A percentile compares a stretch with the other conserved stretches of the same genome.
Evolutionary conservation across 352 stramenopile genomes (phyloP).

Genomic region (Aphanomyces cochlioides): DNA sequence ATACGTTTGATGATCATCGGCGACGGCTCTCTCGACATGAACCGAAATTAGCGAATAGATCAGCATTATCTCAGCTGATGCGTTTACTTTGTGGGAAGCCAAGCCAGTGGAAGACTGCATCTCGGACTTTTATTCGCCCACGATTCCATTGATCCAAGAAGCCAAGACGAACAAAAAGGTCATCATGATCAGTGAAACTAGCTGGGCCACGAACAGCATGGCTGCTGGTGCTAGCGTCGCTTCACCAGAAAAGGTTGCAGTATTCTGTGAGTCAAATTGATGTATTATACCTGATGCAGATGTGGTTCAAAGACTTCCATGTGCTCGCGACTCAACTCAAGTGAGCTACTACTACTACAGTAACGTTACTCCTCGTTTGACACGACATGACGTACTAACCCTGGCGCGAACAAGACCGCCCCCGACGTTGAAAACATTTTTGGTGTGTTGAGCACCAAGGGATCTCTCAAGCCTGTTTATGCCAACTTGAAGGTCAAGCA

Average conservation of each 20-base stretch:
- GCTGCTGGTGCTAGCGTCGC: constrained; percentile 39
- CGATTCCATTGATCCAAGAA: constrained; percentile 38
- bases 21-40: too few species aligned
- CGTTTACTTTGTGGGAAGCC: constrained; percentile 70
- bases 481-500: constrained; percentile 35
- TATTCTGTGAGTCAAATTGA: constrained; percentile 11
- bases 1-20: too few species aligned
- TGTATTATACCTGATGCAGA: constrained; percentile 12
- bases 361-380: constrained; percentile 54
- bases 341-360: constrained; percentile 68
- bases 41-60: too few species aligned
- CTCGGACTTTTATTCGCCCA: constrained; percentile 46
- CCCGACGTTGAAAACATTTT: constrained; percentile 65
- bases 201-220: constrained; percentile 49
- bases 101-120: constrained; percentile 38
- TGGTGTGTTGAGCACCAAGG: constrained; percentile 48
- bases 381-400: constrained; percentile 47
- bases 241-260: constrained; percentile 37
- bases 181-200: constrained; percentile 65
- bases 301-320: constrained; percentile 63
- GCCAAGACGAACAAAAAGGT: constrained; percentile 45
- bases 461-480: constrained; percentile 49
- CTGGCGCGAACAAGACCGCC: constrained; percentile 22
- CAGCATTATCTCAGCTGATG: constrained; percentile 57
- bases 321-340: constrained; percentile 44